Conservation (phyloP, 2,329 filamentous ascomycete species). For the Ceratocystis eucalypticola region DNA sequence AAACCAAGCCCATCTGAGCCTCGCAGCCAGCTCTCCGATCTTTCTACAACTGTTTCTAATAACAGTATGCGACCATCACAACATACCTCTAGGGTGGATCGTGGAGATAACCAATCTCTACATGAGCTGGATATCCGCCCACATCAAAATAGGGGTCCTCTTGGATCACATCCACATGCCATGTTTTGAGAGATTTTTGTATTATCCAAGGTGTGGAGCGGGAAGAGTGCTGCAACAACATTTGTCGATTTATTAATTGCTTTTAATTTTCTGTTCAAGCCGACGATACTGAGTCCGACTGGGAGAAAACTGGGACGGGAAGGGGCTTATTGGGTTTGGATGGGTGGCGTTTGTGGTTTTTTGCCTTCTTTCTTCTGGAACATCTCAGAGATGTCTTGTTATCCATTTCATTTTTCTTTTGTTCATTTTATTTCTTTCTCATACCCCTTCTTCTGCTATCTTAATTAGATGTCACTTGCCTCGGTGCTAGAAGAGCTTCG, state of each 20-base stretch:
- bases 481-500: neutral
- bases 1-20: neutral
- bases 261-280: neutral
- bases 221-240: neutral
- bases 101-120: conserved; percentile 8
- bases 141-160: conserved; percentile 14
- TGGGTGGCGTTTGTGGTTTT: neutral
- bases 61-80: neutral
- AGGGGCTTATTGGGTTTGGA: neutral
- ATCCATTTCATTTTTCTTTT: neutral
- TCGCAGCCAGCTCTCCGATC: neutral
- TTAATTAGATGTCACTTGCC: neutral
- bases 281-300: neutral
- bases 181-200: conserved; percentile 1
- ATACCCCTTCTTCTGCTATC: conserved; percentile 3
- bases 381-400: neutral
- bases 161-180: conserved; percentile 14
- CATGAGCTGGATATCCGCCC: conserved; percentile 8
- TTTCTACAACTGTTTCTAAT: neutral
- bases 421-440: neutral
- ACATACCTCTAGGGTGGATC: neutral
- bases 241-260: neutral
- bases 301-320: neutral
- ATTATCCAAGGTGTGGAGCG: neutral
- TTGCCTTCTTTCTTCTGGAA: neutral